Evolutionary conservation across 1,284 basidiomycete species (phyloP), one percentile per base, ranked within the genome.

Genomic region (Ceratobasidium theobromae): DNA sequence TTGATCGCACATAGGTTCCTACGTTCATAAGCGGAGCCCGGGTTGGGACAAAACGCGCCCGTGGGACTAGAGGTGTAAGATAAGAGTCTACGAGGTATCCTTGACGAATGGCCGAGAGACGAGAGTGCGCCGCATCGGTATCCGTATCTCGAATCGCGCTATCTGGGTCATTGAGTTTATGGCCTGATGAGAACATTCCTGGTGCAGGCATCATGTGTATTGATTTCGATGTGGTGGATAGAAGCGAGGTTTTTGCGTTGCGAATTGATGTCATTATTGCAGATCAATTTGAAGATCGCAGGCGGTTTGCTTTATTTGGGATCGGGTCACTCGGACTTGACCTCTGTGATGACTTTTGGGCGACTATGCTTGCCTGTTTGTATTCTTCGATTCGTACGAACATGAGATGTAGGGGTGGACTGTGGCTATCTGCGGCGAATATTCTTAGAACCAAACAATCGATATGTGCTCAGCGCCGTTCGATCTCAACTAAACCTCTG

Each of bases 11-110:
- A 71, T 90, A 92, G 0, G 96, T 99, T 6, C 96, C 96, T 49
- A 98, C 82, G 75, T 98, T 98, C 80, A 99, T 98, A 70, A 98
- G 77, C 0, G 95, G 95, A 1, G 92, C 84, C 1, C 89, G 81
- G 14, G 82, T 73, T 40, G 83, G 84, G 74, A 89, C 81, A 70
- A 85, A 75, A 72, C 84, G 83, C 5, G 86, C 79, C 14, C 86
- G 81, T 27, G 86, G 81, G 33, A 92, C 80, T 66, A 94, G 81
- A 52, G 82, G 75, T 25, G 78, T 75, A 67, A 89, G 81, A 75
- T 83, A 93, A 2, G 87, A 84, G 76, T 96, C 93, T 27, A 54
- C 30, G 38, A 96, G 77, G 74, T 96, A 96, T 14, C 83, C 82
- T 69, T 88, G 87, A 54, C 83, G 81, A 8, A 87, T 85, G 4